Evolutionary conservation across 805 yeast species (phyloP).

Genomic region (Isabelozyma rhagii): DNA sequence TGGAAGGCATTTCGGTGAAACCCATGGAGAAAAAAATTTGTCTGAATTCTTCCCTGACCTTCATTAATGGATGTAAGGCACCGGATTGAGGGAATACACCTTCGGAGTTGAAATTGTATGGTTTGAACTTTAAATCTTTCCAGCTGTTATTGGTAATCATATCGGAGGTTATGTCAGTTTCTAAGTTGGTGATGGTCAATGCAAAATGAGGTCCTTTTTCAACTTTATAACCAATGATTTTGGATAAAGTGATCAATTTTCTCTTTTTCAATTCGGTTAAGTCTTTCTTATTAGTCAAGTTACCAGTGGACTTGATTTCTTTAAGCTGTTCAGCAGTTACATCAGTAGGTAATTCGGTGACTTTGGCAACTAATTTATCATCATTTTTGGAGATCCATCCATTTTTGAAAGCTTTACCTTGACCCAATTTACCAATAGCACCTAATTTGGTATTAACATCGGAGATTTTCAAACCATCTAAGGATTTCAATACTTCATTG

Average conservation of each 20-base stretch:
- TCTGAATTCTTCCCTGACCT: constrained; percentile 96
- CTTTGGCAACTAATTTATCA: constrained; percentile 66
- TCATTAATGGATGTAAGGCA: constrained; percentile 93
- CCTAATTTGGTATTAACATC: constrained; percentile 77
- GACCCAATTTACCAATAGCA: constrained; percentile 84
- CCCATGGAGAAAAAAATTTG: constrained; percentile 98
- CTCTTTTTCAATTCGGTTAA: constrained; percentile 89
- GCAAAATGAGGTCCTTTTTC: constrained; percentile 84
- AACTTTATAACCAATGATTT: constrained; percentile 71
- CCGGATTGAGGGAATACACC: constrained; percentile 86
- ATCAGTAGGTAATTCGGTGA: constrained; percentile 59
- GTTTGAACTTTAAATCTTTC: constrained; percentile 83
- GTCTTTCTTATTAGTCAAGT: constrained; percentile 59
- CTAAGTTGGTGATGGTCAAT: constrained; percentile 71
- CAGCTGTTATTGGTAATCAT: constrained; percentile 84
- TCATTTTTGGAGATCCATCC: constrained; percentile 94
- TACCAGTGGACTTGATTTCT: constrained; percentile 53
- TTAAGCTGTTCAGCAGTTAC: constrained; percentile 62
- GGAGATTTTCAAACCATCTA: constrained; percentile 78
- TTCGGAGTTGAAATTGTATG: constrained; percentile 93
- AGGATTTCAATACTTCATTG: constrained; percentile 64
- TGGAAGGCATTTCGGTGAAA: constrained; percentile 98
- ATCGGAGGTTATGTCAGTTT: constrained; percentile 92
- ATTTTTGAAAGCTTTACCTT: constrained; percentile 95
- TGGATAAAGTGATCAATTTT: constrained; percentile 71